Conservation (phyloP, 2,329 filamentous ascomycete species). For the Mycosphaerella arachidis region DNA sequence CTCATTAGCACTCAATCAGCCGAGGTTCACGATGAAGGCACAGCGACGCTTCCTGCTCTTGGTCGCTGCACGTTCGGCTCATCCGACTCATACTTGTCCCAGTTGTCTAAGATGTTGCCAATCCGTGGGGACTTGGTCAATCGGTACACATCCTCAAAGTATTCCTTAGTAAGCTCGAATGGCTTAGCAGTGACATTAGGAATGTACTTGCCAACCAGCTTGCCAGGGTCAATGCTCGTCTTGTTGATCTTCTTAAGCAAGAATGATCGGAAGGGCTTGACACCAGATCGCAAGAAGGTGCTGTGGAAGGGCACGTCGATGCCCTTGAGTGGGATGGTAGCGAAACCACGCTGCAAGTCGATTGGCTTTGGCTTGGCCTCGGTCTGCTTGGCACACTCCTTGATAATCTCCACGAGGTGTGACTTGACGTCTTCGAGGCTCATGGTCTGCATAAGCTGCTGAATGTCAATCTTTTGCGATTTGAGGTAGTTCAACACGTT, state of each 20-base stretch:
- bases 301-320: conserved; percentile 99
- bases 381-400: conserved; percentile 79
- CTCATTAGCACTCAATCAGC: conserved; percentile 1
- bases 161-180: conserved; percentile 94
- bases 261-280: conserved; percentile 98
- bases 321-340: conserved; percentile 91
- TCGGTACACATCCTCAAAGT: conserved; percentile 97
- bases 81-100: conserved; percentile 49
- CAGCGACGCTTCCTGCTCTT: conserved; percentile 26
- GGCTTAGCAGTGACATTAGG: conserved; percentile 96
- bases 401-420: conserved; percentile 86
- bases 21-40: conserved; percentile 10
- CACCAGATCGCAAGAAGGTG: conserved; percentile 93
- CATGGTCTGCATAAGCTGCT: conserved; percentile 79
- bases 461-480: conserved; percentile 94
- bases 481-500: conserved; percentile 94
- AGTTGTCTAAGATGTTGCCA: conserved; percentile 75
- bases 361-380: conserved; percentile 82
- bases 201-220: conserved; percentile 97
- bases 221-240: conserved; percentile 94
- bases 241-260: conserved; percentile 99
- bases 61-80: conserved; percentile 27
- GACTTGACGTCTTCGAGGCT: conserved; percentile 87
- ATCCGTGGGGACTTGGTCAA: conserved; percentile 79
- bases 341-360: conserved; percentile 88